A percentile compares a stretch with the other conserved stretches of the same genome.
Evolutionary conservation across 345 rosid species (phyloP).

Genomic region (Eucalyptus paniculata): DNA sequence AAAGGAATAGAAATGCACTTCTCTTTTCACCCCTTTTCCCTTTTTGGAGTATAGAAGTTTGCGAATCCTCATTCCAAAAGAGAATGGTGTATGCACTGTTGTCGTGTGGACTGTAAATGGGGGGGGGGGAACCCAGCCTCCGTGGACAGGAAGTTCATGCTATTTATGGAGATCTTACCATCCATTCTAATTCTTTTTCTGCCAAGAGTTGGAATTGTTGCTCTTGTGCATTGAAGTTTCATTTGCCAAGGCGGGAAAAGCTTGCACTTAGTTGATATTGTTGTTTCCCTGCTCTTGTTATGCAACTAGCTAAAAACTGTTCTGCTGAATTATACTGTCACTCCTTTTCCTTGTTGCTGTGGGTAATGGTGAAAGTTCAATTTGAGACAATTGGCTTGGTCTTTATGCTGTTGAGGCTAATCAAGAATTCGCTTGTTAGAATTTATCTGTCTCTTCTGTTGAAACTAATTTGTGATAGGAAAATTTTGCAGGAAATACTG

Average conservation of each 20-base stretch:
- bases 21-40: not conserved
- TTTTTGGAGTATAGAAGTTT: not conserved
- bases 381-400: not conserved
- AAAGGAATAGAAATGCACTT: not conserved
- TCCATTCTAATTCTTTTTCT: not conserved
- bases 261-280: not conserved
- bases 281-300: not conserved
- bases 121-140: not conserved
- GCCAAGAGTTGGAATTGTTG: not conserved
- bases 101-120: not conserved
- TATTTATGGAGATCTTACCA: not conserved
- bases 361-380: not conserved
- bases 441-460: not conserved
- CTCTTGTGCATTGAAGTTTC: not conserved
- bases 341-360: not conserved
- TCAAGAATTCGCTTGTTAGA: not conserved
- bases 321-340: not conserved
- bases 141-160: not conserved
- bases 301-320: not conserved
- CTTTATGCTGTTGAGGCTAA: not conserved
- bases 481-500: slow-evolving; percentile 40
- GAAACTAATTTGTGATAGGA: not conserved
- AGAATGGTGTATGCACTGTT: not conserved
- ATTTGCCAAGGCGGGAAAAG: not conserved
- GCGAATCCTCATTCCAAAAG: not conserved